Percentiles rank a stretch among this genome's conserved stretches.
Conservation (phyloP, 768 basidiomycete genomes). For the Calocera viscosa region DNA sequence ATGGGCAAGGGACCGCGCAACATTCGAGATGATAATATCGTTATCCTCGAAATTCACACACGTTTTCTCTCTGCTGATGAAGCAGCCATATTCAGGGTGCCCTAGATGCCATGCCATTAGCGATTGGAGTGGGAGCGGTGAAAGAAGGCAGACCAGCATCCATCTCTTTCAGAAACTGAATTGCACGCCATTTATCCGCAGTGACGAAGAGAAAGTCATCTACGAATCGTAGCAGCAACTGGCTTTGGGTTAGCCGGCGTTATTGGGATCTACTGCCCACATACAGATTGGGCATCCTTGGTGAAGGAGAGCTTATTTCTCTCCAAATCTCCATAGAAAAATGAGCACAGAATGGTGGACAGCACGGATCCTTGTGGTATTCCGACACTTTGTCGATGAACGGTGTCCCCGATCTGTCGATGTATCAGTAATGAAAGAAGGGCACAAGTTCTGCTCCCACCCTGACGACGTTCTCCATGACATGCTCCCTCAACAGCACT, state of each 20-base stretch:
- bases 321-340: conserved; percentile 91
- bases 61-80: conserved; percentile 79
- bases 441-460: conserved; percentile 27
- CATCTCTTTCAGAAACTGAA: conserved; percentile 64
- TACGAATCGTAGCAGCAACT: conserved; percentile 76
- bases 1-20: conserved; percentile 15
- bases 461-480: conserved; percentile 86
- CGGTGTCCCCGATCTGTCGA: conserved; percentile 61
- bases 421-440: neutral
- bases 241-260: neutral
- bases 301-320: conserved; percentile 38
- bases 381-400: conserved; percentile 80
- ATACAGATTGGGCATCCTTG: conserved; percentile 48
- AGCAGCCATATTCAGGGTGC: conserved; percentile 90
- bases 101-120: conserved; percentile 31
- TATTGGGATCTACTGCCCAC: conserved; percentile 19
- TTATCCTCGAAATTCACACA: conserved; percentile 64
- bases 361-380: conserved; percentile 97
- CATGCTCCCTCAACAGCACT: conserved; percentile 72
- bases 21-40: neutral
- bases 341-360: conserved; percentile 84
- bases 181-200: conserved; percentile 47
- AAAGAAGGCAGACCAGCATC: conserved; percentile 38
- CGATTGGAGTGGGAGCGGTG: neutral
- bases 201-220: conserved; percentile 92